Percentiles rank a stretch among this genome's conserved stretches.
Conservation (phyloP, 192 early-diverging fungal genomes). For the Funneliformis geosporum region DNA sequence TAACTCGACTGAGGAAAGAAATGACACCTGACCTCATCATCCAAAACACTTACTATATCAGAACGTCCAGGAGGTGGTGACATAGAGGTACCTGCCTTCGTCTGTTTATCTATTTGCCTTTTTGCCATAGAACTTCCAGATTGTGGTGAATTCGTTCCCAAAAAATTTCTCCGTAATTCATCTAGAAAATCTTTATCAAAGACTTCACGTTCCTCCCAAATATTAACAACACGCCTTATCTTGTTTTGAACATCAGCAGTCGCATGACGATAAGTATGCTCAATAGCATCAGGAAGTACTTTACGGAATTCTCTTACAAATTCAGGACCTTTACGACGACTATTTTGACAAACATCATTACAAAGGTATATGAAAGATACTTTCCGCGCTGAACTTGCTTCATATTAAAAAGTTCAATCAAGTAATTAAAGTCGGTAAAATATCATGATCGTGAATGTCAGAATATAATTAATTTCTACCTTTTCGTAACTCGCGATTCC, state of each 20-base stretch:
- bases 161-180: background rate
- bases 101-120: background rate
- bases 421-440: background rate
- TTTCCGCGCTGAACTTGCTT: conserved; percentile 24
- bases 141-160: background rate
- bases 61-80: background rate
- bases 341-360: conserved; percentile 35
- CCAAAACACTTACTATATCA: background rate
- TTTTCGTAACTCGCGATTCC: conserved; percentile 20
- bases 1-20: background rate
- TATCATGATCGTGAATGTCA: background rate
- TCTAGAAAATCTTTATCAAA: conserved; percentile 33
- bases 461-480: conserved; percentile 4
- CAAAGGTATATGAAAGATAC: conserved; percentile 32
- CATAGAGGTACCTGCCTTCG: background rate
- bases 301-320: conserved; percentile 28
- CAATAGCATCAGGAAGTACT: conserved; percentile 20
- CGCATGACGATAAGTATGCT: conserved; percentile 26
- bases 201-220: conserved; percentile 35
- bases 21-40: background rate
- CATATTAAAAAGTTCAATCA: background rate
- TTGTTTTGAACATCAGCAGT: conserved; percentile 5
- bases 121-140: background rate
- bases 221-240: conserved; percentile 25
- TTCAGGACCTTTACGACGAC: conserved; percentile 33